Base-by-base conservation (phyloP, 495 filamentous ascomycete genomes). In the Penicillium simplicissimum region DNA sequence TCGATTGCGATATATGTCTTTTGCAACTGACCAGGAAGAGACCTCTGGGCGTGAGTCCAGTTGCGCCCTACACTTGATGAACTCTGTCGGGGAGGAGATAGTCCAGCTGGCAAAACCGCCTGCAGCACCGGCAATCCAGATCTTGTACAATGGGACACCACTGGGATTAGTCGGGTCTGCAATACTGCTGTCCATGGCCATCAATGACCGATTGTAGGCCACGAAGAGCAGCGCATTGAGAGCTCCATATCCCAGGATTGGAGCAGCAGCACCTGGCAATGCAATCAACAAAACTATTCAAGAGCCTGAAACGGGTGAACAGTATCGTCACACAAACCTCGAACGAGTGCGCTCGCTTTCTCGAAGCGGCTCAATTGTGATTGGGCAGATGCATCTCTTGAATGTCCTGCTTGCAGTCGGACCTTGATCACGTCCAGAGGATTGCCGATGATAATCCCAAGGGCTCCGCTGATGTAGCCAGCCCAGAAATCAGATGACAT, bases 401-500 rank as follows among this genome's bases (percentile, higher is more conserved):
- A 58, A 15, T 68, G 63, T 36, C 80, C 80, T 48, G 91, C 88
- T 80, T 97, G 93, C 5, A 92, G 76, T 34, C 84, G 86, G 45
- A 93, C 90, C 78, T 97, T 97, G 66, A 95, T 79, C 2, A 96
- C 78, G 67, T 96, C 93, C 0, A 97, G 78, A 3, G 93, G 93
- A 63, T 95, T 96, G 60, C 93, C 93, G 57, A 96, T 87, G 37
- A 95, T 76, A 64, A 97, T 96, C 45, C 90, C 89, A 6, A 85
- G 79, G 54, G 88, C 91, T 17, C 93, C 93, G 67, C 88, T 91
- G 64, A 94, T 76, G 74, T 96, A 96, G 65, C 92, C 90, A 59
- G 85, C 88, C 88, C 87, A 93, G 76, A 95, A 96, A 74, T 94
- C 91, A 58, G 89, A 83, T 35, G 89, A 89, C 89, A 93, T 93